phyloP scores from a whole-genome alignment of 768 basidiomycete genomes.

The Psilocybe cyanescens region DNA sequence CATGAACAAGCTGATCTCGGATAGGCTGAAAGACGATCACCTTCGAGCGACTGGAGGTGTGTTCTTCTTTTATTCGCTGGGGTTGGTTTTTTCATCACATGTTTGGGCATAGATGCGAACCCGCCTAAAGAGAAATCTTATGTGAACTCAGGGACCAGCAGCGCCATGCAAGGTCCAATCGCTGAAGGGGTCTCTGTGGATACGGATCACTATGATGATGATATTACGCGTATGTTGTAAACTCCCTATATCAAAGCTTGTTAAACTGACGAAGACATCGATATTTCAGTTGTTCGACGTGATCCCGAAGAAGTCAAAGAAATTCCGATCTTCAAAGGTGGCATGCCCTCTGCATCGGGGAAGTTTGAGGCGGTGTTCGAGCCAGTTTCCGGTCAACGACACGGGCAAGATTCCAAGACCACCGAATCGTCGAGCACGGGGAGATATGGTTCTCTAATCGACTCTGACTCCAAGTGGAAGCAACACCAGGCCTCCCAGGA shows the following conservation, averaged over 20 bases:
- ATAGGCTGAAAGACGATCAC: conserved; percentile 25
- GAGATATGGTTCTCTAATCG: not conserved
- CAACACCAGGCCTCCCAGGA: not conserved
- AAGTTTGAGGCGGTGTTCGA: conserved; percentile 15
- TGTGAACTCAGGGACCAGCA: not conserved
- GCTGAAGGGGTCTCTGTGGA: not conserved
- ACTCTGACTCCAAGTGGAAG: not conserved
- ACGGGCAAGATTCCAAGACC: not conserved
- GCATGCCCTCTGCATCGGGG: conserved; percentile 3
- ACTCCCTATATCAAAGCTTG: not conserved
- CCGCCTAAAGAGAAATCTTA: not conserved
- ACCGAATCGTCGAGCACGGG: not conserved
- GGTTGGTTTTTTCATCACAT: not conserved
- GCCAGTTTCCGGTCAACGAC: not conserved
- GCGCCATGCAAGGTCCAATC: not conserved
- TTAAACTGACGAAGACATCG: not conserved
- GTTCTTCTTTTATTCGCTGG: not conserved
- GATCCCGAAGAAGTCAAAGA: conserved; percentile 12
- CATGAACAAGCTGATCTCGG: conserved; percentile 21
- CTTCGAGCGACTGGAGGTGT: conserved; percentile 16
- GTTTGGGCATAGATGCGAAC: not conserved
- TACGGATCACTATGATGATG: not conserved
- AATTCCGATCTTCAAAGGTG: conserved; percentile 15
- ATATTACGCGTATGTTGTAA: not conserved
- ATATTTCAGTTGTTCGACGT: conserved; percentile 1